Evolutionary conservation across 2,329 filamentous ascomycete species (phyloP).

Genomic region (Dactylellina parvicollis): DNA sequence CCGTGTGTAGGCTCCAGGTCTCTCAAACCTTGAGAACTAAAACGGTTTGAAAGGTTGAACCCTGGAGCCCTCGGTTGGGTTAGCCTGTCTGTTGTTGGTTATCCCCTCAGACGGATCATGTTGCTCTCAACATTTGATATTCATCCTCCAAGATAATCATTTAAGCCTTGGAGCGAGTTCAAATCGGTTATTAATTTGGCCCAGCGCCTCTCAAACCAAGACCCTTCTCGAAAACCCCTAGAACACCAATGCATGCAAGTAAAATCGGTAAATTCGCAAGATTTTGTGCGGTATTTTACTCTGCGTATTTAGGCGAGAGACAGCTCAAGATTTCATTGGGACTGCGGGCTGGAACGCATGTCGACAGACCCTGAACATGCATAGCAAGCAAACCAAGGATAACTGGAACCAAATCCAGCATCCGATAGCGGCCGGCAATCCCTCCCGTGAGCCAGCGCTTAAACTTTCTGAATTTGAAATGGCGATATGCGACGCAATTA

Average conservation of each 20-base stretch:
- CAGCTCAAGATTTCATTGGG: neutral
- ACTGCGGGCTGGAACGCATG: neutral
- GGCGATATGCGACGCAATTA: slow-evolving; percentile 20
- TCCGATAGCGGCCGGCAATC: slow-evolving; percentile 49
- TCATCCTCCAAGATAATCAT: no score
- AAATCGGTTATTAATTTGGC: no score
- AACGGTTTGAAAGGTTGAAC: neutral
- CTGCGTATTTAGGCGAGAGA: slow-evolving; percentile 43
- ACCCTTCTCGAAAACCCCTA: no score
- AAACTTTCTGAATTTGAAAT: slow-evolving; percentile 26
- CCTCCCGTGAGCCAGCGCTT: slow-evolving; percentile 31
- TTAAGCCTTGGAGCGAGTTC: no score
- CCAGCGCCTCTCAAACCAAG: no score
- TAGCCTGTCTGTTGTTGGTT: no score
- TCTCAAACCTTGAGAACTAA: no score
- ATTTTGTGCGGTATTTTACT: neutral
- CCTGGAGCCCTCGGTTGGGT: no score
- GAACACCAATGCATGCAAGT: no score
- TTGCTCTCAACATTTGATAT: no score
- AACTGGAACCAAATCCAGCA: slow-evolving; percentile 9
- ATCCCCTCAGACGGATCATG: no score
- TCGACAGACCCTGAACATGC: slow-evolving; percentile 21
- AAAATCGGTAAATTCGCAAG: no score
- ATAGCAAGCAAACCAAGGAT: neutral
- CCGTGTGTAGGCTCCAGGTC: neutral